A percentile compares a stretch with the other conserved stretches of the same genome.
Conservation (phyloP, 345 rosid genomes). For the Kandelia obovata region DNA sequence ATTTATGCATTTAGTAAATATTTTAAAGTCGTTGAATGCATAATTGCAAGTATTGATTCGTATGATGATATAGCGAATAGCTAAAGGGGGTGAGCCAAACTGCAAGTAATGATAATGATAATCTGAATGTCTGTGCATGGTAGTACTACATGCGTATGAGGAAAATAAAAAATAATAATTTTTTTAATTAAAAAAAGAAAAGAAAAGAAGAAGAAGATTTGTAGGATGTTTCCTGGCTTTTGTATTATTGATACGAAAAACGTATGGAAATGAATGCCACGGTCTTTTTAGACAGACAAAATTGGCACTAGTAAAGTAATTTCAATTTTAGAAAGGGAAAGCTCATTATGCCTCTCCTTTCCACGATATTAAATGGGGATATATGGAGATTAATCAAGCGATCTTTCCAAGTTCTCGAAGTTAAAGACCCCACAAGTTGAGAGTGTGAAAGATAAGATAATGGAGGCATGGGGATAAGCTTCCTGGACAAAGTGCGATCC, state of each 20-base stretch:
- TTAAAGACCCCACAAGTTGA: slow-evolving; percentile 65
- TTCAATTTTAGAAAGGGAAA: too few species aligned
- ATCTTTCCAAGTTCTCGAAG: slow-evolving; percentile 38
- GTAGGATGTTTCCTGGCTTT: slow-evolving; percentile 8
- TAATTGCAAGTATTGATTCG: too few species aligned
- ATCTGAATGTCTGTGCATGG: not conserved
- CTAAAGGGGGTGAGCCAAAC: slow-evolving; percentile 23
- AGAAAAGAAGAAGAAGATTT: not conserved
- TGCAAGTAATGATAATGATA: slow-evolving; percentile 16
- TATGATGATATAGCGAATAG: slow-evolving; percentile 39
- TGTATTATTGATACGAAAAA: slow-evolving; percentile 51
- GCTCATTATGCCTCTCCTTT: not conserved
- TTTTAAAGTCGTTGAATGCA: too few species aligned
- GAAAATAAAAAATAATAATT: not conserved
- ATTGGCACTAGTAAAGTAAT: not conserved
- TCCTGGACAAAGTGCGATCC: slow-evolving; percentile 57
- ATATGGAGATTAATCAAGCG: slow-evolving; percentile 29
- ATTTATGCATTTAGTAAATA: too few species aligned
- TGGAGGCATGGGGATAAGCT: slow-evolving; percentile 54
- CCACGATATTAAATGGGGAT: slow-evolving; percentile 9
- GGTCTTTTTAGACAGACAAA: slow-evolving; percentile 1
- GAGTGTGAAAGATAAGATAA: slow-evolving; percentile 52
- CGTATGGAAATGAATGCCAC: slow-evolving; percentile 52
- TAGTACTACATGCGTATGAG: too few species aligned
- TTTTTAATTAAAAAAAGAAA: too few species aligned